Evolutionary conservation across 2,329 filamentous ascomycete species (phyloP), one percentile per base, ranked within the genome.

Genomic region (Penicillium vulpinum): DNA sequence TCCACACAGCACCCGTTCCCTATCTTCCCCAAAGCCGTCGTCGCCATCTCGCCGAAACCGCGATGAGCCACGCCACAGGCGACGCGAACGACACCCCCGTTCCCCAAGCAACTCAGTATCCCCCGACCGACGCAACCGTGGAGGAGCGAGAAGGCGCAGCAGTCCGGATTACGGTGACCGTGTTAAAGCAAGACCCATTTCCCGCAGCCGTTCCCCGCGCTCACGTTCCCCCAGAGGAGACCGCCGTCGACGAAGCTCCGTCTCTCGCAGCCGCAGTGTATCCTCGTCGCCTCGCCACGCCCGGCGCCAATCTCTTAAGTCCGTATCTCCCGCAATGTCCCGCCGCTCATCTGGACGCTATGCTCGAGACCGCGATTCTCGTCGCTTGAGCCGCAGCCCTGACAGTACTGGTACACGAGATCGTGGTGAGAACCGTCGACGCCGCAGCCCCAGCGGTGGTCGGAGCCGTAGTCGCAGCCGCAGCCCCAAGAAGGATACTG

Each of bases 201-300:
- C 77, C 71, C 77, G 76, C 67, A 75, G 72, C 76, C 71, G 76
- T 66, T 76, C 76, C 69, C 80, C 79, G 67, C 80, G 80, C 80
- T 84, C 82, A 82, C 81, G 74, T 76, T 78, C 78, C 72, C 75
- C 79, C 76, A 83, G 79, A 79, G 71, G 77, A 76, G 68, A 72
- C 59, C 74, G 73, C 66, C 69, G 69, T 64, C 72, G 73, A 69
- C 73, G 67, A 60, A 69, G 74, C 49, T 51, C 49, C 67, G 77
- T 75, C 50, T 72, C 51, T 74, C 72, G 49, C 73, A 41, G 36
- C 49, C 38, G 70, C 67, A 75, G 70, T 61, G 61, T 67, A 48
- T 75, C 73, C 28, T 71, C 67, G 26, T 70, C 74, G 22, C 75
- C 73, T 52, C 64, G 70, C 51, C 66, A 68, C 47, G 59, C 62